Percentiles rank a stretch among this genome's conserved stretches.
These are phyloP conservation scores for Ceriops decandra DNA, from an alignment of 345 rosid species.

Conservation along the genomic window DNA sequence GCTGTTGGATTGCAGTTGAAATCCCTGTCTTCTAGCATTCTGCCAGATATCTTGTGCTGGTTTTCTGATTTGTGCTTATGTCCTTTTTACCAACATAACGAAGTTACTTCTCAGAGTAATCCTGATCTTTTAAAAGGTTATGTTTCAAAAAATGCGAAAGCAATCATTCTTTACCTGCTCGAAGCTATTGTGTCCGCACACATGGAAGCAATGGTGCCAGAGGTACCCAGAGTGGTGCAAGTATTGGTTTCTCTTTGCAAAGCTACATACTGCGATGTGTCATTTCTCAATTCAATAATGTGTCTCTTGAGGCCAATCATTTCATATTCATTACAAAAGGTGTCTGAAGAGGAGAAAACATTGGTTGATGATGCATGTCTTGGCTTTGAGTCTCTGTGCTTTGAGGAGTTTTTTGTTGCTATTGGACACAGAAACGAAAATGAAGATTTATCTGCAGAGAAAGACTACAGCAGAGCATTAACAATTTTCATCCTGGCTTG, in stretches of 20 bases:
- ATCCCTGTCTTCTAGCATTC: constrained; percentile 46
- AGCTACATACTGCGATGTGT: constrained; percentile 59
- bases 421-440: constrained; percentile 38
- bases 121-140: constrained; percentile 51
- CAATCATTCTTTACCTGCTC: constrained; percentile 62
- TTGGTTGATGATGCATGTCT: constrained; percentile 50
- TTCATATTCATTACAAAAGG: constrained; percentile 56
- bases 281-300: constrained; percentile 58
- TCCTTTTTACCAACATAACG: constrained; percentile 43
- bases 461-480: constrained; percentile 41
- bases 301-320: constrained; percentile 63
- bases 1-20: constrained; percentile 77
- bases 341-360: constrained; percentile 46
- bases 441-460: constrained; percentile 36
- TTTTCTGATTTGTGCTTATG: constrained; percentile 69
- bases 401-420: constrained; percentile 54
- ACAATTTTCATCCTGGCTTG: constrained; percentile 57
- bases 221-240: constrained; percentile 72
- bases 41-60: constrained; percentile 83
- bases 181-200: constrained; percentile 68
- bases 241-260: constrained; percentile 59
- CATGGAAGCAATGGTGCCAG: constrained; percentile 83
- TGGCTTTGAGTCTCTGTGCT: constrained; percentile 73
- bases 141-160: constrained; percentile 67
- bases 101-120: constrained; percentile 23